Percentiles rank a stretch among this genome's conserved stretches.
Conservation (phyloP, 176 grass and related monocot genomes). For the Urochloa ruziziensis region DNA sequence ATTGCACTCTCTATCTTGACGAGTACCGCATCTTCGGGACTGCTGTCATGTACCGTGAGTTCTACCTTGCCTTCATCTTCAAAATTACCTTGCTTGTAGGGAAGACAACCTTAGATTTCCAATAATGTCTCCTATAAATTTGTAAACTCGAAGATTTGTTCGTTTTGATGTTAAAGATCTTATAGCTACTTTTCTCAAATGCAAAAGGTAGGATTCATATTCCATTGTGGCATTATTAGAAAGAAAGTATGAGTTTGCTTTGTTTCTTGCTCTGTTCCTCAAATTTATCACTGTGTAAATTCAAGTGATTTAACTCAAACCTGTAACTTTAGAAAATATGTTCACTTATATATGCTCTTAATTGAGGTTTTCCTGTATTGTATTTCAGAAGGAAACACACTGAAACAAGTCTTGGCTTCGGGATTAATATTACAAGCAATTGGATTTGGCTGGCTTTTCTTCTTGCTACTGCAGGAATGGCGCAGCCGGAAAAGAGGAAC, state of each 20-base stretch:
- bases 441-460: neutral
- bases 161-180: too few relatives aligned
- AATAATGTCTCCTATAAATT: neutral
- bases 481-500: slow-evolving; percentile 3
- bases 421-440: slow-evolving; percentile 13
- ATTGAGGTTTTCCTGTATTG: neutral
- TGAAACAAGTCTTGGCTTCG: neutral
- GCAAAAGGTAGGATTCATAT: too few relatives aligned
- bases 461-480: slow-evolving; percentile 24
- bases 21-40: neutral
- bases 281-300: neutral
- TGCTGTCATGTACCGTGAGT: neutral
- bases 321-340: too few relatives aligned
- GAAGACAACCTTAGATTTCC: neutral
- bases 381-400: neutral
- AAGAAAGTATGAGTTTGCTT: too few relatives aligned
- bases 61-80: neutral
- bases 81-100: neutral
- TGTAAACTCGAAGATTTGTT: too few relatives aligned
- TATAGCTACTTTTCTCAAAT: too few relatives aligned
- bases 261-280: neutral
- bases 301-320: neutral
- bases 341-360: neutral
- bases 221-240: too few relatives aligned
- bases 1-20: neutral